Evolutionary conservation across 495 filamentous ascomycete genomes (phyloP), one percentile per base, ranked within the genome.

Genomic region (Aspergillus avenaceus): DNA sequence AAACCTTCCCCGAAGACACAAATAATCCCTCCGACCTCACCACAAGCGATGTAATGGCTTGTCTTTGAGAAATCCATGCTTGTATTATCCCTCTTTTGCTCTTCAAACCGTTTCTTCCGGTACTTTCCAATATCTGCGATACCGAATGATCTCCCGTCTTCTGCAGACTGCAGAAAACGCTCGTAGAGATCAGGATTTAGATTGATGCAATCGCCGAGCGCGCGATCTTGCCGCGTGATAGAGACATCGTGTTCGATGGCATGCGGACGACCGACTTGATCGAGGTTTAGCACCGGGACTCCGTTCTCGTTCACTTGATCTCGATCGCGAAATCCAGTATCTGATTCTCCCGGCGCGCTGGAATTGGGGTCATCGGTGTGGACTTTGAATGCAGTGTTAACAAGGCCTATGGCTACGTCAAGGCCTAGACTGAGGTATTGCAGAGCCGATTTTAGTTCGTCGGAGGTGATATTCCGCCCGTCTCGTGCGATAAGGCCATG

Each of bases 241-340:
- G 55, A 58, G 11, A 54, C 47, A 40, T 58, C 55, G 41, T 58
- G 55, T 34, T 58, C 55, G 27, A 52, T 43, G 36, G 47, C 47
- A 31, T 58, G 50, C 2, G 51, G 50, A 0, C 55, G 47, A 12
- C 55, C 51, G 22, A 58, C 34, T 34, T 54, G 51, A 38, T 58
- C 43, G 13, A 58, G 50, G 31, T 58, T 43, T 0, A 58, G 36
- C 3, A 58, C 47, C 1, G 47, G 36, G 5, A 43, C 26, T 4
- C 55, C 51, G 11, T 47, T 19, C 2, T 28, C 29, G 31, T 51
- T 54, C 12, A 49, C 26, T n/a, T 57, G 45, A 11, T 19, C 13
- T 9, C 40, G n/a, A n/a, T 57, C 54, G 16, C 54, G 54, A 1
- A 57, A 28, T 1, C 55, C 55, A 14, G 31, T 25, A 19, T n/a